Percentiles rank a stretch among this genome's conserved stretches.
Evolutionary conservation across 2,329 filamentous ascomycete species (phyloP).

Genomic region (Blastomyces parvus): DNA sequence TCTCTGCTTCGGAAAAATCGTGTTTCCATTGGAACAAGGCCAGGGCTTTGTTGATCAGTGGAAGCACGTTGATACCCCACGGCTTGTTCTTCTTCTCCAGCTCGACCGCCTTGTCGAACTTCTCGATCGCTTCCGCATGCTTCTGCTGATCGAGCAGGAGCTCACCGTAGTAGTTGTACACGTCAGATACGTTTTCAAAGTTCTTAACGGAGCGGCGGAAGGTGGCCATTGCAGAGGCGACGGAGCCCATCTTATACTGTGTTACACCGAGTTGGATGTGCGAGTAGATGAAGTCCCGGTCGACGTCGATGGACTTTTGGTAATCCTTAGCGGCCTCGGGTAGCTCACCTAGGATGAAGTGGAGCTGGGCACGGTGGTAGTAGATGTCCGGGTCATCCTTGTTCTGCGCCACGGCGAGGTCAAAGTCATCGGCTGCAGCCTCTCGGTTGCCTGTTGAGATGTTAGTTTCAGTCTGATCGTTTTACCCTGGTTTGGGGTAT

Average conservation of each 20-base stretch:
- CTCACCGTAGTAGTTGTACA: conserved; percentile 99
- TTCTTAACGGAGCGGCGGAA: conserved; percentile 98
- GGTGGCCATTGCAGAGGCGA: conserved; percentile 96
- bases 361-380: conserved; percentile 96
- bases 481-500: background rate
- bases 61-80: conserved; percentile 92
- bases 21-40: conserved; percentile 98
- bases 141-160: conserved; percentile 93
- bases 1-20: conserved; percentile 88
- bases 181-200: conserved; percentile 90
- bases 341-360: conserved; percentile 95
- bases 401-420: conserved; percentile 74
- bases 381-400: conserved; percentile 89
- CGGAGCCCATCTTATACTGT: conserved; percentile 98
- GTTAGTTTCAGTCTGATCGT: background rate
- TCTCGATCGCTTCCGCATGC: conserved; percentile 88
- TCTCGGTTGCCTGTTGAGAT: conserved; percentile 59
- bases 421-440: conserved; percentile 81
- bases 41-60: conserved; percentile 96
- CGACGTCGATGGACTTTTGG: conserved; percentile 96
- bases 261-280: conserved; percentile 98
- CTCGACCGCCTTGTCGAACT: conserved; percentile 97
- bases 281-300: conserved; percentile 95
- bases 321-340: conserved; percentile 94
- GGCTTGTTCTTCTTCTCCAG: conserved; percentile 95